phyloP scores from a whole-genome alignment of 2,329 filamentous ascomycete genomes.

The Stemphylium beticola region DNA sequence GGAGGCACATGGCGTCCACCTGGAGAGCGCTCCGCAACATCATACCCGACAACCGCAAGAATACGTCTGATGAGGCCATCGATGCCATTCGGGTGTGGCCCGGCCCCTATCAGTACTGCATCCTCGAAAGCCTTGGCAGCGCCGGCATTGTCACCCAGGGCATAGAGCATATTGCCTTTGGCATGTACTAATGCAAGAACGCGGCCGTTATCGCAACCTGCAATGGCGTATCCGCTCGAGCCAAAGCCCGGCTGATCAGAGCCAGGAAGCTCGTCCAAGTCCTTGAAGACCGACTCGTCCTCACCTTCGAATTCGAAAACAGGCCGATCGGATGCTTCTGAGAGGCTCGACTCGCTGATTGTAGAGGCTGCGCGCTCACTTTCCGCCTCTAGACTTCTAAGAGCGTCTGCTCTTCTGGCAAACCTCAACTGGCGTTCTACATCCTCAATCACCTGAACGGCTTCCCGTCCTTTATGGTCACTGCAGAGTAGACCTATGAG shows the following conservation, averaged over 20 bases:
- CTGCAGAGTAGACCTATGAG: conserved; percentile 85
- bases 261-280: conserved; percentile 49
- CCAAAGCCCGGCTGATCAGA: conserved; percentile 65
- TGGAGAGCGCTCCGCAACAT: conserved; percentile 43
- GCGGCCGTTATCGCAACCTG: conserved; percentile 86
- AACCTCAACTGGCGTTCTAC: conserved; percentile 75
- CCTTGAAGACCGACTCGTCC: conserved; percentile 47
- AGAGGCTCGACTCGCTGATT: conserved; percentile 60
- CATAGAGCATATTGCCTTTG: conserved; percentile 98
- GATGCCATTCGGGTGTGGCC: conserved; percentile 72
- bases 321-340: conserved; percentile 62
- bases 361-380: conserved; percentile 68
- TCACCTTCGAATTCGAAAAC: conserved; percentile 61
- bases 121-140: conserved; percentile 94
- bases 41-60: conserved; percentile 67
- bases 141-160: conserved; percentile 77
- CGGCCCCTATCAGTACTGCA: conserved; percentile 86
- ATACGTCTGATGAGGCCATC: conserved; percentile 80
- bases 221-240: conserved; percentile 82
- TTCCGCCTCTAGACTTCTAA: conserved; percentile 58
- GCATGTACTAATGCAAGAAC: conserved; percentile 94
- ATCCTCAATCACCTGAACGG: conserved; percentile 83
- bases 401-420: conserved; percentile 54
- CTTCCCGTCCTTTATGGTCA: conserved; percentile 80
- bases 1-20: conserved; percentile 35